Base-by-base conservation (phyloP, 2,329 filamentous ascomycete genomes). In the Biscogniauxia sp. region DNA sequence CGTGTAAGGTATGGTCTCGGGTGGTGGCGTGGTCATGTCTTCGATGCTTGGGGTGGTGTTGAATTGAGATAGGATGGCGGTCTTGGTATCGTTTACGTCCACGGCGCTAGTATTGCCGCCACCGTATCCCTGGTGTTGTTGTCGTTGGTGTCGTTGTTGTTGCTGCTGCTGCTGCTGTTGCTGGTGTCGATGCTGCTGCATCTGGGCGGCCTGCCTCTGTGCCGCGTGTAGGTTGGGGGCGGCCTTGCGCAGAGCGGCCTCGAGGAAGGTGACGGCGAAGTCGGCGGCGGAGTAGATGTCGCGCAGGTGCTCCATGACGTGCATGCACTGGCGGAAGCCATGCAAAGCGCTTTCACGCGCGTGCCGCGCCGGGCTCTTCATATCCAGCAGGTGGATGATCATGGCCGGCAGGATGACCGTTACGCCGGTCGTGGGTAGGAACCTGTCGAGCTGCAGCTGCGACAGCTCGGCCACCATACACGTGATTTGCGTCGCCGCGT, bases 271-370 rank as follows among this genome's bases (percentile, higher is more conserved):
- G 0, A 91, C 94, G n/a, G 92, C 93, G 70, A 95, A 97, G 75
- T 97, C 93, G n/a, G 94, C 94, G 0, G 93, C 93, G 0, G 93
- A 88, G 71, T 98, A 97, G 28, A 93, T 91, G 71, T 97, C 92
- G 45, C 93, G 87, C 19, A 98, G 82, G 64, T 89, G 89, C 73
- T 93, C 88, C 81, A 97, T 90, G 61, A 97, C 92, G 53, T 88
- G 85, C 92, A 97, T 97, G 77, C 94, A 97, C 73, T 93, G 89
- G 68, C 89, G 90, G 79, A 97, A 97, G 20, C 92, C 91, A 60
- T 88, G 85, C 23, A 93, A 84, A 53, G 91, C 93, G 51, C 85
- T 82, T 61, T 90, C 84, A 19, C 92, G 87, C 3, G 89, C 88
- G 58, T 87, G 85, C 17, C 87, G 84, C 57, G 91, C 86, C 5